Base-by-base conservation (phyloP, 805 yeast genomes). In the Candida lessepsii region DNA sequence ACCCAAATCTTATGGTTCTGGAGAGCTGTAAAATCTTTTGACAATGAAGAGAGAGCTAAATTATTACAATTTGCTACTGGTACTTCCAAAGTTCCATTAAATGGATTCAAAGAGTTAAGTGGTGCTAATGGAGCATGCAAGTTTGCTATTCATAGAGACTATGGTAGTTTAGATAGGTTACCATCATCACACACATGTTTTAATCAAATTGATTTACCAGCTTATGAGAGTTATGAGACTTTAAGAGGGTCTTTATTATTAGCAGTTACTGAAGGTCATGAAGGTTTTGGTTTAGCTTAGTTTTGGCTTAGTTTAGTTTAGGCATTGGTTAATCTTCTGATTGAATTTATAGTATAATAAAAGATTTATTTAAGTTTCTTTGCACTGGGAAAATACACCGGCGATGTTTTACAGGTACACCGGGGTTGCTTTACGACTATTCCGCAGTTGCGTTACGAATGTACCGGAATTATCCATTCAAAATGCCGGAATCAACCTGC, bases 21-120 rank as follows among this genome's bases (percentile, higher is more conserved):
- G 99, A 74, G 97, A 57, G 96, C 97, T 1, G 96, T 93, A 10
- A 79, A 88, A 53, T 86, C 97, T 1, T 93, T 93, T 64, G 96
- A 88, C 54, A 77, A 76, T 13, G 99, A 93, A 58, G 97, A 93
- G 57, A 74, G 96, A 35, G 99, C 99, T 7, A 90, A 89, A 57
- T 66, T 93, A 48, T 67, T 93, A 43, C 99, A 93, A 58, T 93
- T 93, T 70, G 91, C 95, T 1, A 93, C 99, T 0, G 99, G 99
- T 45, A 91, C 99, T 0, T 83, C 95, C 46, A 89, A 90, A 61
- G 98, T 93, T 7, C 99, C 99, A 17, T 71, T 90, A 46, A 85
- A 86, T 54, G 99, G 99, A 1, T 93, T 93, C 59, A 83, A 85
- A 51, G 95, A 84, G 52, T 71, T 93, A 46, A 82, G 86, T 41